phyloP scores from a whole-genome alignment of 352 stramenopile species.

The Pythium aristosporum region DNA sequence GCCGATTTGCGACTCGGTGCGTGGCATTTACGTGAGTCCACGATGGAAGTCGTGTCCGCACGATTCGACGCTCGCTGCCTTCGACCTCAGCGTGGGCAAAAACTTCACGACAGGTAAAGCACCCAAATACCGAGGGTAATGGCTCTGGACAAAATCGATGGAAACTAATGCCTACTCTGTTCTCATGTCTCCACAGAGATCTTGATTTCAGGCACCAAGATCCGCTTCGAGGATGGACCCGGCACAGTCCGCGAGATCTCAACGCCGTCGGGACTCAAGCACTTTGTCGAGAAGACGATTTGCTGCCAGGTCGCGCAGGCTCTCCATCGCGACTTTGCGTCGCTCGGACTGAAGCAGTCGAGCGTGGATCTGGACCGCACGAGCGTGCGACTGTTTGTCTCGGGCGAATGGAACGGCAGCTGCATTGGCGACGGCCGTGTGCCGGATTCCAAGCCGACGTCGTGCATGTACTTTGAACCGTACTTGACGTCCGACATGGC shows the following conservation, averaged over 20 bases:
- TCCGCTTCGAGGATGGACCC: conserved; percentile 67
- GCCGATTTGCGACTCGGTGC: conserved; percentile 81
- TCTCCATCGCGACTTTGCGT: conserved; percentile 67
- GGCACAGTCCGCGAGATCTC: conserved; percentile 62
- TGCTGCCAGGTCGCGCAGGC: conserved; percentile 72
- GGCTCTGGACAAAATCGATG: not conserved
- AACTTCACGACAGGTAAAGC: conserved; percentile 66
- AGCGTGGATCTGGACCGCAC: conserved; percentile 73
- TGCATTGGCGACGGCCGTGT: conserved; percentile 86
- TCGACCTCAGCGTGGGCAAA: conserved; percentile 84
- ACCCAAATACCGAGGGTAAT: not conserved
- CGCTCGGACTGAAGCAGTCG: conserved; percentile 76
- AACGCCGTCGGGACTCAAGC: conserved; percentile 49
- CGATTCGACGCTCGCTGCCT: conserved; percentile 73
- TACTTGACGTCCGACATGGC: conserved; percentile 53
- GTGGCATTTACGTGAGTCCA: conserved; percentile 70
- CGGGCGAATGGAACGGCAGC: conserved; percentile 78
- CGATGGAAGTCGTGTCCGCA: conserved; percentile 82
- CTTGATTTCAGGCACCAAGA: conserved; percentile 70
- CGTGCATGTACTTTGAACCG: conserved; percentile 76
- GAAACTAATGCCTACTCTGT: not conserved
- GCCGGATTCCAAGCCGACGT: conserved; percentile 61
- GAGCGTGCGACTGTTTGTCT: conserved; percentile 71
- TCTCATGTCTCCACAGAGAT: conserved; percentile 44
- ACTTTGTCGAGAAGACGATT: conserved; percentile 75